Evolutionary conservation across 495 filamentous ascomycete species (phyloP).

Genomic region (Cryomyces antarcticus): DNA sequence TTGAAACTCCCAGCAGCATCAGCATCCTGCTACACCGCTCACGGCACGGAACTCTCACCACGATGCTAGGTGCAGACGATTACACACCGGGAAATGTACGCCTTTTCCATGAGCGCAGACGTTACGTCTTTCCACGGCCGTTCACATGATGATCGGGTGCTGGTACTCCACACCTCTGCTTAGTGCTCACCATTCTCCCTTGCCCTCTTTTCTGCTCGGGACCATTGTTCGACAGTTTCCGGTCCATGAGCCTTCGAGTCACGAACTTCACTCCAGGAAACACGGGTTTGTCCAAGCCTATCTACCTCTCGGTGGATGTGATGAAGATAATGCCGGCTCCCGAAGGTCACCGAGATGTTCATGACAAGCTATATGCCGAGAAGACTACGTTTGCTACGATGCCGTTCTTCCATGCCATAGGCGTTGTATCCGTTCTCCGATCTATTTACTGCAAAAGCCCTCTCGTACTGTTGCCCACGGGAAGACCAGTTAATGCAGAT

Average conservation of each 20-base stretch:
- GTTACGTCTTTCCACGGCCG: too few species aligned
- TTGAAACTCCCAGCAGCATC: too few species aligned
- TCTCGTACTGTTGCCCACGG: not conserved
- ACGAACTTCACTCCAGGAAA: too few species aligned
- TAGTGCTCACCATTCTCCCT: too few species aligned
- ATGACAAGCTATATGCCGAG: not conserved
- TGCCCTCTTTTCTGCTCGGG: too few species aligned
- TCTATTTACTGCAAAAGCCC: not conserved
- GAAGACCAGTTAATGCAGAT: not conserved
- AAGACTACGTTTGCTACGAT: not conserved
- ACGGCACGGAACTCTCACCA: not conserved
- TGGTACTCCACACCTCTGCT: not conserved
- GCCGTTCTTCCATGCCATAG: not conserved
- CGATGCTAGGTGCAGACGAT: too few species aligned
- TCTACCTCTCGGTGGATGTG: not conserved
- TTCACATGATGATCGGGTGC: not conserved
- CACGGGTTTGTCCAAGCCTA: not conserved
- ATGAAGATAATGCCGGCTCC: not conserved
- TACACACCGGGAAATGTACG: too few species aligned
- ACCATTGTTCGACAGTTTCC: too few species aligned
- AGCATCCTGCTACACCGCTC: too few species aligned
- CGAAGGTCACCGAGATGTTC: not conserved
- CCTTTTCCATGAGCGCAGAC: too few species aligned
- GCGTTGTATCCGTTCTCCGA: not conserved
- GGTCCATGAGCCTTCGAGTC: too few species aligned